Evolutionary conservation across 345 rosid species (phyloP).

Genomic region (Salix suchowensis): DNA sequence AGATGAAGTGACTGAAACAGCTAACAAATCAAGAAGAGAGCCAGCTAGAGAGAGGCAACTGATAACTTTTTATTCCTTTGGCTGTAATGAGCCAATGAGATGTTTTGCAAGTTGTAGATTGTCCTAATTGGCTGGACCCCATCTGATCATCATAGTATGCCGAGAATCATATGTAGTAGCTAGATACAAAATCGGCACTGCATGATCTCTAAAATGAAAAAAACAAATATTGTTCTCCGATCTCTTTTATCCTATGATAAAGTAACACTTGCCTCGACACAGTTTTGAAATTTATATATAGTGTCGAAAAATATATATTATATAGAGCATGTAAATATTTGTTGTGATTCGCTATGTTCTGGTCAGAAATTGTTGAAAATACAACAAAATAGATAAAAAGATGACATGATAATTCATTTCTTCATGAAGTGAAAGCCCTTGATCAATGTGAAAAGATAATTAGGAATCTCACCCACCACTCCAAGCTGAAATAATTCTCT

Average conservation of each 20-base stretch:
- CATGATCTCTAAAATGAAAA: not conserved
- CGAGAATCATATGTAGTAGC: not conserved
- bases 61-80: not conserved
- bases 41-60: not conserved
- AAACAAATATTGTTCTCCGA: not conserved
- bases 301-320: too few relatives aligned
- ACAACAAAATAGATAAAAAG: too few relatives aligned
- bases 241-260: not conserved
- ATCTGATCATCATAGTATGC: slow-evolving; percentile 2
- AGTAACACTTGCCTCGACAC: not conserved
- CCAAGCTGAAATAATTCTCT: not conserved
- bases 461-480: not conserved
- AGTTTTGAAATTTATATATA: not conserved
- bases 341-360: too few relatives aligned
- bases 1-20: slow-evolving; percentile 9
- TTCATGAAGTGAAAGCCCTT: too few relatives aligned
- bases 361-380: too few relatives aligned
- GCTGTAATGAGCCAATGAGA: slow-evolving; percentile 2
- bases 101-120: slow-evolving; percentile 1
- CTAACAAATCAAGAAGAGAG: not conserved
- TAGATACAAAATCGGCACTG: slow-evolving; percentile 1
- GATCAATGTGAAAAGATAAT: not conserved
- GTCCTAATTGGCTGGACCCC: slow-evolving; percentile 1
- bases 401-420: too few relatives aligned
- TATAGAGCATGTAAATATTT: too few relatives aligned